A percentile compares a stretch with the other conserved stretches of the same genome.
phyloP scores from a whole-genome alignment of 768 basidiomycete genomes.

The Ramaria rubella region DNA sequence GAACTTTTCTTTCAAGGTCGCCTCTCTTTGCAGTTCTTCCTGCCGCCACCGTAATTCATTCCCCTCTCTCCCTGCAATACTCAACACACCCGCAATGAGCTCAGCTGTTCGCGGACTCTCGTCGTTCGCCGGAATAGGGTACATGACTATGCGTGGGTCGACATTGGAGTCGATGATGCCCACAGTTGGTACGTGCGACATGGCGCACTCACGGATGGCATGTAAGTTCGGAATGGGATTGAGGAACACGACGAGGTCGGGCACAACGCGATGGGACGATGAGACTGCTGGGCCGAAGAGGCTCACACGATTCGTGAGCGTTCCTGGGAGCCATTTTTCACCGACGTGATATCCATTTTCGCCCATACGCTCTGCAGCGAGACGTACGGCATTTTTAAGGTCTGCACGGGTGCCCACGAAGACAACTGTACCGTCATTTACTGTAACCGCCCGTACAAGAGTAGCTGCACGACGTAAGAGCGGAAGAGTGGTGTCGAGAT shows the following conservation, averaged over 20 bases:
- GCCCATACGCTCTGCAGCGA: slow-evolving; percentile 75
- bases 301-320: slow-evolving; percentile 78
- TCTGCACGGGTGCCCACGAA: slow-evolving; percentile 88
- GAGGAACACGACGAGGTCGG: slow-evolving; percentile 87
- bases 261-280: slow-evolving; percentile 50
- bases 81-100: slow-evolving; percentile 81
- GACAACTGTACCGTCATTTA: slow-evolving; percentile 75
- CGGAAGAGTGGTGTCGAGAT: slow-evolving; percentile 89
- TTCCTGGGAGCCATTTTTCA: slow-evolving; percentile 92
- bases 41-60: not conserved
- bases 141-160: slow-evolving; percentile 95
- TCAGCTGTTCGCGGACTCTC: slow-evolving; percentile 90
- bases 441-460: slow-evolving; percentile 75
- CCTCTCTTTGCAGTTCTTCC: not conserved
- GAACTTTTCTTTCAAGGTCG: not conserved
- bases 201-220: slow-evolving; percentile 87
- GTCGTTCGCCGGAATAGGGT: slow-evolving; percentile 97
- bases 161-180: slow-evolving; percentile 93
- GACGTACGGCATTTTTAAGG: slow-evolving; percentile 64
- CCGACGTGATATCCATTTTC: slow-evolving; percentile 78
- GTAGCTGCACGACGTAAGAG: slow-evolving; percentile 86
- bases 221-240: slow-evolving; percentile 81
- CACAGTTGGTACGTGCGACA: slow-evolving; percentile 86
- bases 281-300: slow-evolving; percentile 59
- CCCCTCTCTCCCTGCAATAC: slow-evolving; percentile 76